A percentile compares a stretch with the other conserved stretches of the same genome.
Conservation (phyloP, 2,329 filamentous ascomycete species). For the Tolypocladium paradoxum region DNA sequence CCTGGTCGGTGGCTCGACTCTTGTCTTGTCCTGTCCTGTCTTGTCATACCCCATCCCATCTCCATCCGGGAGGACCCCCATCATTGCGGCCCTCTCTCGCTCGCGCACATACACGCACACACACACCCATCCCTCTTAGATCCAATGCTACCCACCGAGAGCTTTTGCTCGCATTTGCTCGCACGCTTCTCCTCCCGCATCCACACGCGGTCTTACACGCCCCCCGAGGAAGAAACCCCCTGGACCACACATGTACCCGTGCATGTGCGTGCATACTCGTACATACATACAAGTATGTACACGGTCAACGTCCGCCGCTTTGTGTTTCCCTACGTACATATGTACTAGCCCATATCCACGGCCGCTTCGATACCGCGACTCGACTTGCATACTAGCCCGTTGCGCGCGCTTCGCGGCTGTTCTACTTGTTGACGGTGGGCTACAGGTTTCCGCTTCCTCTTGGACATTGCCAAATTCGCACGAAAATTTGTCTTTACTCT, state of each 20-base stretch:
- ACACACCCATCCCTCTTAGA: constrained; percentile 3
- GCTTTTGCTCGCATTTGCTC: neutral
- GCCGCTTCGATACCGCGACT: neutral
- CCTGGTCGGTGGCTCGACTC: neutral
- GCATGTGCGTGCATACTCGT: constrained; percentile 2
- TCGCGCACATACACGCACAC: neutral
- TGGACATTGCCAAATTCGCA: neutral
- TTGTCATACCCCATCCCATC: constrained; percentile 1
- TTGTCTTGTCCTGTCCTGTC: neutral
- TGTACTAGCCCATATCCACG: constrained; percentile 2
- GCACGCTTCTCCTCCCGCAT: neutral
- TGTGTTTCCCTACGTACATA: constrained; percentile 1
- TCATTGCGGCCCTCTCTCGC: neutral
- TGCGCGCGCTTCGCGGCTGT: neutral
- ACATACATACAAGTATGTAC: constrained; percentile 2
- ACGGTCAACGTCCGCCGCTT: constrained; percentile 1
- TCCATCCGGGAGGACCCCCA: neutral
- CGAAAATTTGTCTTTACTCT: no score
- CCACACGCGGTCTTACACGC: neutral
- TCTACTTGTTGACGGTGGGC: neutral
- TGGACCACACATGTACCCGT: constrained; percentile 1
- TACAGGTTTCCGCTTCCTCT: neutral
- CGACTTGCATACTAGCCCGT: neutral
- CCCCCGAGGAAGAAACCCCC: neutral
- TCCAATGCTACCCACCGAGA: constrained; percentile 8